Evolutionary conservation across 176 grass and related monocot genomes (phyloP).

Genomic region (Calamus simplicifolius): DNA sequence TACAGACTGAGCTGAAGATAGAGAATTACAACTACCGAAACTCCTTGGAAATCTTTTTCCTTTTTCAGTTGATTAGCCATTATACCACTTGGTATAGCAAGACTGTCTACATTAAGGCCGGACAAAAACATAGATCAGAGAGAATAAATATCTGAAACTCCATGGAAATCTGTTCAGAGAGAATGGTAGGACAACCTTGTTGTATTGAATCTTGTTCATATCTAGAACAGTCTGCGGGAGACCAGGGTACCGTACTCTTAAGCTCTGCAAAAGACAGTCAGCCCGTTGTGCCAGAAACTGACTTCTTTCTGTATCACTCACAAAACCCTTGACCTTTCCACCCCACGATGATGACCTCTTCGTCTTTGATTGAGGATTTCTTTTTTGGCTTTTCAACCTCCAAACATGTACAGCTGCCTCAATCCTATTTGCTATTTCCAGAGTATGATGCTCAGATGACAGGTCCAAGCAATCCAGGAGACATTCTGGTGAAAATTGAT

Average conservation of each 20-base stretch:
- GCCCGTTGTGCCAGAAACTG: constrained; percentile 61
- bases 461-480: constrained; percentile 86
- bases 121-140: too few species aligned
- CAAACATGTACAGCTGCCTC: constrained; percentile 95
- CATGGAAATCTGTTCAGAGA: too few species aligned
- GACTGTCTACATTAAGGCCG: too few species aligned
- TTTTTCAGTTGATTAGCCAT: too few species aligned
- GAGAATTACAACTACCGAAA: too few species aligned
- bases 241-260: constrained; percentile 74
- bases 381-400: constrained; percentile 67
- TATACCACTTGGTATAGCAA: too few species aligned
- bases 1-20: too few species aligned
- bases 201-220: constrained; percentile 99
- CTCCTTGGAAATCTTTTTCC: too few species aligned
- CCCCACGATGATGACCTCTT: constrained; percentile 80
- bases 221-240: constrained; percentile 82
- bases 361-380: constrained; percentile 45
- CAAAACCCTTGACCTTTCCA: constrained; percentile 81
- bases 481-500: constrained; percentile 91
- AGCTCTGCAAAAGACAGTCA: constrained; percentile 74
- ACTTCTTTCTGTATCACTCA: constrained; percentile 52
- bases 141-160: too few species aligned
- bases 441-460: constrained; percentile 87
- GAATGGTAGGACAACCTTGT: constrained; percentile 52
- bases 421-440: constrained; percentile 87